Conservation (phyloP, 148 eudicot species). For the Euryodendron excelsum region DNA sequence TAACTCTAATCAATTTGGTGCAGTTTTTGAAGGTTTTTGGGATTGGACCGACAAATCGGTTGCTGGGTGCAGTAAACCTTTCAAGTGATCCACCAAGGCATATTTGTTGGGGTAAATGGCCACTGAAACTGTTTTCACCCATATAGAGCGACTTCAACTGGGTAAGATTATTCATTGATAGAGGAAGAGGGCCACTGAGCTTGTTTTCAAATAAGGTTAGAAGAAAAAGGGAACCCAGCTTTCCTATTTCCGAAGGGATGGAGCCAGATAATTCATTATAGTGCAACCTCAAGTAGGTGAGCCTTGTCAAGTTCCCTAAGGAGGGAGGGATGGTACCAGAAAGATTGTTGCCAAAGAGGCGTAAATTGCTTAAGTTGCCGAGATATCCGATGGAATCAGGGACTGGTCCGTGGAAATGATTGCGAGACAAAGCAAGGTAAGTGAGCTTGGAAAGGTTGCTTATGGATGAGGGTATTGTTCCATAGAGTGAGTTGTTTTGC, state of each 20-base stretch:
- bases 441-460: conserved; percentile 35
- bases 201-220: background rate
- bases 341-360: conserved; percentile 24
- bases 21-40: conserved; percentile 53
- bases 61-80: conserved; percentile 31
- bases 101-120: conserved; percentile 40
- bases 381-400: conserved; percentile 7
- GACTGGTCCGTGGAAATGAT: conserved; percentile 1
- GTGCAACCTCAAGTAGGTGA: conserved; percentile 30
- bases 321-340: conserved; percentile 41
- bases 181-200: conserved; percentile 26
- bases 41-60: conserved; percentile 36
- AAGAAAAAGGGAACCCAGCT: conserved; percentile 14
- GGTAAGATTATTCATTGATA: conserved; percentile 36
- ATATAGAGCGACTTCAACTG: conserved; percentile 24
- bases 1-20: conserved; percentile 36
- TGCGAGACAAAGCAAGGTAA: conserved; percentile 36
- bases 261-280: conserved; percentile 35
- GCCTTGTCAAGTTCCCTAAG: conserved; percentile 30
- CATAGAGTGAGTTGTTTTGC: background rate
- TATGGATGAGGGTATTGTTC: conserved; percentile 8
- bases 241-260: conserved; percentile 41
- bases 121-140: conserved; percentile 36
- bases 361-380: background rate
- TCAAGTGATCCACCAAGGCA: conserved; percentile 39